Evolutionary conservation across 164 flowering plant genomes (phyloP).

Genomic region (Chimonanthus praecox): DNA sequence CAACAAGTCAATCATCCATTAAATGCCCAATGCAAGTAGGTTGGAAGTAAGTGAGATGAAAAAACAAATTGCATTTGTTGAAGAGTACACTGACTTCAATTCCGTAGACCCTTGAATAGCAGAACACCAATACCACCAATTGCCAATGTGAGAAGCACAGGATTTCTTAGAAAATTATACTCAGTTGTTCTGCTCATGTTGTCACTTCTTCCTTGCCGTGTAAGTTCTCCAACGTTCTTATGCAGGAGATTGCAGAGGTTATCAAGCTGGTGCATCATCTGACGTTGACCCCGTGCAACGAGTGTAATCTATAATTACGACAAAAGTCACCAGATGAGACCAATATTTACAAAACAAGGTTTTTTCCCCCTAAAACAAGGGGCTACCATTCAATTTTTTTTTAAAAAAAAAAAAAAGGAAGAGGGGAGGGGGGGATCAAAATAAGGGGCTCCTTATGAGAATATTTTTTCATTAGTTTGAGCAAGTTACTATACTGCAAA

Average conservation of each 20-base stretch:
- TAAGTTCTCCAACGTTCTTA: constrained; percentile 49
- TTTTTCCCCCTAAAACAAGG: no score
- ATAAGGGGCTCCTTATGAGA: neutral
- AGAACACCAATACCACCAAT: constrained; percentile 53
- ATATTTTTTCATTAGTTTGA: neutral
- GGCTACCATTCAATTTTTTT: no score
- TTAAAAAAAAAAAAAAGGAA: no score
- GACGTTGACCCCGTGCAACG: constrained; percentile 64
- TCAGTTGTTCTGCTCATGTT: constrained; percentile 18
- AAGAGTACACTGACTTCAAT: constrained; percentile 14
- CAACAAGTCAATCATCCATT: no score
- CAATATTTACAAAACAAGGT: no score
- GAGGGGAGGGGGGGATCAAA: no score
- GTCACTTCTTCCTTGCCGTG: constrained; percentile 35
- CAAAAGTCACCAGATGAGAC: neutral
- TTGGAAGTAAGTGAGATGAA: neutral
- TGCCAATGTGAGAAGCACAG: constrained; percentile 51
- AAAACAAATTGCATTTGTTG: neutral
- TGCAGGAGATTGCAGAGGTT: constrained; percentile 54
- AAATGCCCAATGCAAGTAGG: neutral
- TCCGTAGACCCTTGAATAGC: constrained; percentile 37
- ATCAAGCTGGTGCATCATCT: constrained; percentile 75
- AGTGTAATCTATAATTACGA: constrained; percentile 41
- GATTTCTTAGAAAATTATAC: constrained; percentile 27
- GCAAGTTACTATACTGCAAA: neutral